A percentile compares a stretch with the other conserved stretches of the same genome.
Conservation (phyloP, 345 rosid genomes). For the Citrus medica region DNA sequence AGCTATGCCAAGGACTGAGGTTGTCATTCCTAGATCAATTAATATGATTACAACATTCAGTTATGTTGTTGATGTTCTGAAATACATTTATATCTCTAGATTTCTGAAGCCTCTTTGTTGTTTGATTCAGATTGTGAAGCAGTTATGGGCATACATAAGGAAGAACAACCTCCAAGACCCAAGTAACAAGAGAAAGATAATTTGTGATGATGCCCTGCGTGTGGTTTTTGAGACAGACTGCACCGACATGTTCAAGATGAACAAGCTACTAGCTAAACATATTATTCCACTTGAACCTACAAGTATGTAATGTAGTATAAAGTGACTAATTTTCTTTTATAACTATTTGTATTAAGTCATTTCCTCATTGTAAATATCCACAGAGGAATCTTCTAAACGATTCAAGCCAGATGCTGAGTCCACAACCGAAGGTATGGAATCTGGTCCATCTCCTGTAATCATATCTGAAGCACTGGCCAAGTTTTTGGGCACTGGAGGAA, state of each 20-base stretch:
- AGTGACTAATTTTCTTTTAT: neutral
- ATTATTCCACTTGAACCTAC: constrained; percentile 79
- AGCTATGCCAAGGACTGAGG: constrained; percentile 96
- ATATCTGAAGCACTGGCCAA: constrained; percentile 83
- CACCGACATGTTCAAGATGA: constrained; percentile 99
- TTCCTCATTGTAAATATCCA: constrained; percentile 7
- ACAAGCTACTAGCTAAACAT: constrained; percentile 89
- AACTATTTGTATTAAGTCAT: constrained; percentile 8
- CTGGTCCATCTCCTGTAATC: constrained; percentile 35
- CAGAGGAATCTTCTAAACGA: constrained; percentile 79
- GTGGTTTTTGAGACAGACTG: constrained; percentile 93
- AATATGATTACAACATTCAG: neutral
- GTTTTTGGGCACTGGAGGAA: constrained; percentile 64
- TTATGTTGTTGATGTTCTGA: neutral
- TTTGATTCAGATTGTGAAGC: constrained; percentile 77
- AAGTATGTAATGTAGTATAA: constrained; percentile 41
- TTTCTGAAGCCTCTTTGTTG: constrained; percentile 14
- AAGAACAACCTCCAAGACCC: constrained; percentile 98
- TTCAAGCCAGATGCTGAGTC: constrained; percentile 59
- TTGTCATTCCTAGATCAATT: constrained; percentile 14
- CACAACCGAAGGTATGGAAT: constrained; percentile 40
- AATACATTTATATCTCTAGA: neutral
- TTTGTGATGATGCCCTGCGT: constrained; percentile 89
- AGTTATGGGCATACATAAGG: constrained; percentile 95
- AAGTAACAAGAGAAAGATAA: constrained; percentile 94